These are phyloP conservation scores for Pythium sp. DNA, from an alignment of 352 stramenopile species.

Conservation along the genomic window DNA sequence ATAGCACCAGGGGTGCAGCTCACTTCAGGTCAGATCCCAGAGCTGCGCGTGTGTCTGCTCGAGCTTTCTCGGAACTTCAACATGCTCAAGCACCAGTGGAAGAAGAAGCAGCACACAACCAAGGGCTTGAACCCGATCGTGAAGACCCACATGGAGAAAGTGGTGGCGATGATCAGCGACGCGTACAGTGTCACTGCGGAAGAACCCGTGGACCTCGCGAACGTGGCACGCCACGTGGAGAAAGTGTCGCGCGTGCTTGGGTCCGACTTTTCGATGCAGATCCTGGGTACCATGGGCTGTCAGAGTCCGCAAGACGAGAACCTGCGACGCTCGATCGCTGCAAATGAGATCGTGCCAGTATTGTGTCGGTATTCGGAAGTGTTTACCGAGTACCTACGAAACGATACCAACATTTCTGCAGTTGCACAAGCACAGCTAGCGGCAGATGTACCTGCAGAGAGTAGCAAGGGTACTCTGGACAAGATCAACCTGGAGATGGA, in stretches of 20 bases:
- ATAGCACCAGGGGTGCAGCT: constrained; percentile 22
- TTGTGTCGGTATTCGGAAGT: constrained; percentile 56
- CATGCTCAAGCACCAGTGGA: constrained; percentile 57
- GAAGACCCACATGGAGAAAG: constrained; percentile 65
- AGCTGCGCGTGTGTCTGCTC: constrained; percentile 66
- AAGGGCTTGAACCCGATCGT: constrained; percentile 48
- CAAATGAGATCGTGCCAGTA: constrained; percentile 34
- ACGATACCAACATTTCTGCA: constrained; percentile 22
- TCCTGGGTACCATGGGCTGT: constrained; percentile 43
- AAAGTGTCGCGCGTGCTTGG: constrained; percentile 52
- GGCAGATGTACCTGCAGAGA: constrained; percentile 20
- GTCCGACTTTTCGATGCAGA: constrained; percentile 69
- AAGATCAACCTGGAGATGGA: constrained; percentile 35
- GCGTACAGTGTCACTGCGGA: constrained; percentile 58
- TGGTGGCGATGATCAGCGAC: constrained; percentile 67
- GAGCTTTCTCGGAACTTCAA: constrained; percentile 74
- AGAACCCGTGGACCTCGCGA: constrained; percentile 51
- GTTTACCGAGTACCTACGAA: constrained; percentile 49
- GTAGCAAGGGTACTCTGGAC: background rate
- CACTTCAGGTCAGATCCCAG: constrained; percentile 43
- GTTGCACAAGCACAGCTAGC: constrained; percentile 21
- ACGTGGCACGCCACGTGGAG: constrained; percentile 43
- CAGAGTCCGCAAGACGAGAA: constrained; percentile 27
- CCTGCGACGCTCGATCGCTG: constrained; percentile 26
- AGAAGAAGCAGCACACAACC: constrained; percentile 35